Evolutionary conservation across 768 basidiomycete genomes (phyloP), one percentile per base, ranked within the genome.

Genomic region (Collybia mongolica): DNA sequence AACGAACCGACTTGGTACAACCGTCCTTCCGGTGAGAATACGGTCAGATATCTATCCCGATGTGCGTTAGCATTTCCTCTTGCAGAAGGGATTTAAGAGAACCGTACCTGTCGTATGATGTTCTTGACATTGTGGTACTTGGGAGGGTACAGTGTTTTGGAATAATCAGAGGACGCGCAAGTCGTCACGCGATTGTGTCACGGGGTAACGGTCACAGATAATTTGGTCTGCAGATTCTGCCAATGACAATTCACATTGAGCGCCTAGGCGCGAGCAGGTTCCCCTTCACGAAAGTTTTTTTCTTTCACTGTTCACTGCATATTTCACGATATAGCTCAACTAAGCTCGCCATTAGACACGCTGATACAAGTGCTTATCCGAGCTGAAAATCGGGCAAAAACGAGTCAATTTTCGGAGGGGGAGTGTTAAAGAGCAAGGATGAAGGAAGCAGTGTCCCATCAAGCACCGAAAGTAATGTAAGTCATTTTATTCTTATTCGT

Each of bases 1-100:
- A 48, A 42, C 89, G 60, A 61, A 91, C 93, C 97, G 66, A 98
- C 96, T 94, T 99, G 97, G 66, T 98, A 99, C 52, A 99, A 74
- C 49, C 96, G 84, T 36, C 97, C 97, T 74, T 99, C 93, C 2
- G 94, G 94, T 2, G 93, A 97, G 76, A 97, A 97, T 58, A 98
- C 91, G 22, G 96, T 98, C 39, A 98, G 84, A 71, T 92, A 98
- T 79, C 92, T 88, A 51, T 17, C 18, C 24, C 29, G 39, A 24
- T 6, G n/a, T n/a, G 14, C 9, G 17, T 44, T 24, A 52, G 52
- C 3, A 39, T 8, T 3, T 23, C 6, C 38, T 2, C 17, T 2
- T 15, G 44, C 17, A 9, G 18, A 39, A 15, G 29, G 8, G 39
- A 46, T 42, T 11, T 11, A 48, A 32, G 14, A 32, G 32, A 9